phyloP scores from a whole-genome alignment of 2,329 filamentous ascomycete species.

The Albophoma yamanashiensis region DNA sequence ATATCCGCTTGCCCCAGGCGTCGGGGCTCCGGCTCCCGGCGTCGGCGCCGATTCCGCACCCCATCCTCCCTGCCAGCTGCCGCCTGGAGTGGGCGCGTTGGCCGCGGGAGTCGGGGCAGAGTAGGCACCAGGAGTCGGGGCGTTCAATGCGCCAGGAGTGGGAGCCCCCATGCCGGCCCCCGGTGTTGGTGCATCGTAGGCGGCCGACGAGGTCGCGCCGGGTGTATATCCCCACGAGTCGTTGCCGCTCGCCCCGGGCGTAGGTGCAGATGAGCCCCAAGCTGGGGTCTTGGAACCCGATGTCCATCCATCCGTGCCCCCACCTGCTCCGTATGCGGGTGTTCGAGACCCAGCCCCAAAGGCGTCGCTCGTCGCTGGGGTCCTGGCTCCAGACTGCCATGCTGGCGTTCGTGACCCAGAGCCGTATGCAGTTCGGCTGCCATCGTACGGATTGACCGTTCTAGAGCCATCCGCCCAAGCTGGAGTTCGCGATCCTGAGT shows the following conservation, averaged over 20 bases:
- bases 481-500: conserved; percentile 52
- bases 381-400: conserved; percentile 70
- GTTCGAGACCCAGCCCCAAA: conserved; percentile 61
- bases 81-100: conserved; percentile 60
- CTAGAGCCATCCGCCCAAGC: conserved; percentile 60
- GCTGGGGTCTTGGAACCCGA: conserved; percentile 69
- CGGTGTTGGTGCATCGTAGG: conserved; percentile 63
- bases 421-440: conserved; percentile 69
- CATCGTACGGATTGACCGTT: conserved; percentile 61
- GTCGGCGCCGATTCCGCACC: conserved; percentile 55
- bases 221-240: conserved; percentile 52
- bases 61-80: conserved; percentile 49
- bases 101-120: conserved; percentile 53
- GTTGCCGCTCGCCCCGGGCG: conserved; percentile 44
- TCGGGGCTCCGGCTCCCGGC: conserved; percentile 55
- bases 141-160: conserved; percentile 51
- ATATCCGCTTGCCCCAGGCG: conserved; percentile 54
- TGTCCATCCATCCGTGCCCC: conserved; percentile 47
- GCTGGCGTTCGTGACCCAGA: conserved; percentile 61
- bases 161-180: conserved; percentile 48
- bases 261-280: conserved; percentile 51
- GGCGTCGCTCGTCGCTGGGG: conserved; percentile 47
- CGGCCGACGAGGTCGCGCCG: conserved; percentile 30
- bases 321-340: conserved; percentile 44
- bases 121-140: conserved; percentile 61